Percentiles rank a stretch among this genome's conserved stretches.
Conservation (phyloP, 2,329 filamentous ascomycete genomes). For the Byssoonygena ceratinophila region DNA sequence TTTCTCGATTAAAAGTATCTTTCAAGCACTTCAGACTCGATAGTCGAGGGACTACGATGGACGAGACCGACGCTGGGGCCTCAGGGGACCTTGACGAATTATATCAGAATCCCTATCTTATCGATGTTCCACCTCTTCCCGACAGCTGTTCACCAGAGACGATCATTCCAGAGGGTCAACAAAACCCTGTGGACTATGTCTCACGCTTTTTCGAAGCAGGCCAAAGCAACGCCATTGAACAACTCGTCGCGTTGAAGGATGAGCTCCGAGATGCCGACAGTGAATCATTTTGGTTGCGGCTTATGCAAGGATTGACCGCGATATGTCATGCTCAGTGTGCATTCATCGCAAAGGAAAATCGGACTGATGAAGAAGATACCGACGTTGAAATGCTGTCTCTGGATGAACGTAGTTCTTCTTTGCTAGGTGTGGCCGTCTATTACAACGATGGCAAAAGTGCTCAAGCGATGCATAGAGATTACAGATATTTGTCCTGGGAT, state of each 20-base stretch:
- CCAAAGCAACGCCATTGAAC: constrained; percentile 53
- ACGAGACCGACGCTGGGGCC: not conserved
- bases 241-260: constrained; percentile 50
- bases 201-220: constrained; percentile 23
- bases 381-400: constrained; percentile 52
- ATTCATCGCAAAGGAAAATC: constrained; percentile 56
- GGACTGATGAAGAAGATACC: constrained; percentile 48
- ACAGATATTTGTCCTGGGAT: constrained; percentile 54
- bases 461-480: constrained; percentile 44
- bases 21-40: too few relatives aligned
- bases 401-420: constrained; percentile 41
- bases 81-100: not conserved
- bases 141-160: not conserved
- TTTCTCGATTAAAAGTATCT: not conserved
- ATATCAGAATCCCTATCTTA: not conserved
- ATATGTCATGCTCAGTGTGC: constrained; percentile 56
- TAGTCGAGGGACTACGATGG: not conserved
- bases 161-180: not conserved
- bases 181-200: not conserved
- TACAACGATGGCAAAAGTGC: constrained; percentile 47
- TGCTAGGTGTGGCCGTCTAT: constrained; percentile 57
- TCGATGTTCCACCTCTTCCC: not conserved
- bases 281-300: constrained; percentile 52
- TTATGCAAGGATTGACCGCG: constrained; percentile 54
- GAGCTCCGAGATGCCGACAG: constrained; percentile 43